Base-by-base conservation (phyloP, 2,329 filamentous ascomycete species). In the Dothideomycetes sp. region DNA sequence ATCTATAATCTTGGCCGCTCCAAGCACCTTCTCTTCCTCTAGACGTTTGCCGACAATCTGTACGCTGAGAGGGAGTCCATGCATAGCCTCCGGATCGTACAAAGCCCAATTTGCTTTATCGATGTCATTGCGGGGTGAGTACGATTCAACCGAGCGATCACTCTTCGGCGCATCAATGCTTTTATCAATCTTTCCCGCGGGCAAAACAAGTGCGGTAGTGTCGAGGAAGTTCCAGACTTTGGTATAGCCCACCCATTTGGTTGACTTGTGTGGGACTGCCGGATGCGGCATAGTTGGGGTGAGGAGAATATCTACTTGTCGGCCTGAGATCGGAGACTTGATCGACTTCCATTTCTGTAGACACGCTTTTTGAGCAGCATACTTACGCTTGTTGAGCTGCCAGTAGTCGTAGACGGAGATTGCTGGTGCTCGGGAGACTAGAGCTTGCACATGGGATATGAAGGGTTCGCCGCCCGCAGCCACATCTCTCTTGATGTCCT, bases 1-100 rank as follows among this genome's bases (percentile, higher is more conserved):
- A 58, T 91, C 84, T 3, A 93, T 70, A 40, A 73, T 72, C 58
- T 77, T 70, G 82, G 91, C 91, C 10, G 81, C 70, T 0, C 79
- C 75, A 32, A 93, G 62, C 0, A 91, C 84, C 64, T 87, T 89
- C 62, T 93, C 85, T 57, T 93, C 86, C 54, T 89, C 79, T 49
- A 89, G 64, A 16, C 84, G 69, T 35, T 79, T 70, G 1, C 84
- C 84, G 0, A 93, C 77, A 19, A 93, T 69, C 60, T 93, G 85
- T 7, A 94, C 77, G 0, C 76, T 85, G 1, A 91, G 81, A 0
- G 86, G 86, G 27, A 94, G 65, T 0, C 85, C 86, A 37, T 86
- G 79, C 86, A 94, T 94, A 36, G 74, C 75, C n/a, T 68, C 64
- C 0, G 83, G 77, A 55, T 94, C 75, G 57, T 94, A 94, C 10